Conservation (phyloP, 169 alveolate genomes). For the Fabrea salina region DNA sequence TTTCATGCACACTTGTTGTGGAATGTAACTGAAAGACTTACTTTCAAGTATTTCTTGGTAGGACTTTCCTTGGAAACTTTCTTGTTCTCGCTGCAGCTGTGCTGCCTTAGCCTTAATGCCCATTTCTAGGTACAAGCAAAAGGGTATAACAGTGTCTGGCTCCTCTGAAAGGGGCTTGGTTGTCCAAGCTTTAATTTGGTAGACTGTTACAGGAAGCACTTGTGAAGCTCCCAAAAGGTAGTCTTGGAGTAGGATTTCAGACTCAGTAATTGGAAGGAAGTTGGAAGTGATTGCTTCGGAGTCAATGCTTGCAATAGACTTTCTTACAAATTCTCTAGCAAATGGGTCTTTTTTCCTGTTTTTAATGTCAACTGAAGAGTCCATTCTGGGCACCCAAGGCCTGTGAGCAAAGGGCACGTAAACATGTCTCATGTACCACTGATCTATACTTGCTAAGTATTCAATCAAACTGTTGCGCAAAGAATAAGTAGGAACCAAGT, state of each 20-base stretch:
- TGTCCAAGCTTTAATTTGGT: background rate
- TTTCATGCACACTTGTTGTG: background rate
- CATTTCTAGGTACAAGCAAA: background rate
- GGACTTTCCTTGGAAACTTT: background rate
- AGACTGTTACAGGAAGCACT: background rate
- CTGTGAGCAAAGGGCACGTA: slow-evolving; percentile 2
- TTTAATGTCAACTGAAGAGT: background rate
- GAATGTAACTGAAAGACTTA: background rate
- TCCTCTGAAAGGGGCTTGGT: background rate
- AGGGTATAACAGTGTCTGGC: slow-evolving; percentile 21
- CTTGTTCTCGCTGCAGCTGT: background rate
- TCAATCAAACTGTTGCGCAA: background rate
- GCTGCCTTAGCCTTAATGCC: background rate
- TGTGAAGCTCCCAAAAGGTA: slow-evolving; percentile 14
- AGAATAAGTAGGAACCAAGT: slow-evolving; percentile 10
- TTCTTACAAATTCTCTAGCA: background rate
- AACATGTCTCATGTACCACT: slow-evolving; percentile 22
- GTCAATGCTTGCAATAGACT: background rate
- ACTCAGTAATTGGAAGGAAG: background rate
- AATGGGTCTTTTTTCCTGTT: slow-evolving; percentile 11
- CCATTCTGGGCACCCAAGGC: slow-evolving; percentile 33
- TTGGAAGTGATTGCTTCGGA: background rate
- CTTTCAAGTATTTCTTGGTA: background rate
- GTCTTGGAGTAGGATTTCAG: slow-evolving; percentile 8
- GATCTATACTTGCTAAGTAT: slow-evolving; percentile 16